Evolutionary conservation across 257 asterid species (phyloP).

Genomic region (Lycium ferocissimum): DNA sequence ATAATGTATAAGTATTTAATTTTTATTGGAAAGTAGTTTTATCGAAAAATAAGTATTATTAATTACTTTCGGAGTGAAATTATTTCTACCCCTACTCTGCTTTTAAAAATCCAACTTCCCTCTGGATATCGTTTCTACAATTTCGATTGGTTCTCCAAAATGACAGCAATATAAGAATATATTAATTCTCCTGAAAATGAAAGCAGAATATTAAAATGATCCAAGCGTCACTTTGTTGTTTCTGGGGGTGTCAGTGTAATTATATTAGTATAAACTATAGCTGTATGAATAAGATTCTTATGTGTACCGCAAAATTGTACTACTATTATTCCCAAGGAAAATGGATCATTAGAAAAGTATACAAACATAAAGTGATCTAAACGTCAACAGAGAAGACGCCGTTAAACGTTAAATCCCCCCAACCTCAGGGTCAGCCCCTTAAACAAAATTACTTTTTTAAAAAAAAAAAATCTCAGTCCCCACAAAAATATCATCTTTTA

Average conservation of each 20-base stretch:
- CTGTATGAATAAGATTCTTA: constrained; percentile 17
- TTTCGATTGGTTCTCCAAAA: background rate
- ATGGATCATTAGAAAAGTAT: background rate
- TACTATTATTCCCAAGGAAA: constrained; percentile 23
- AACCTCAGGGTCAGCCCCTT: background rate
- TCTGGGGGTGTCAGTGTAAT: constrained; percentile 1
- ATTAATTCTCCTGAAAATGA: background rate
- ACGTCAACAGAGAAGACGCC: constrained; percentile 15
- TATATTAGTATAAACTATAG: background rate
- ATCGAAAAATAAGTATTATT: too few species aligned
- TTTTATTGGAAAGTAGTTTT: too few species aligned
- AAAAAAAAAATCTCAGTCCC: background rate
- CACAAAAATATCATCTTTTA: background rate
- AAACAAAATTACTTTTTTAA: background rate
- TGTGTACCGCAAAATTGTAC: background rate
- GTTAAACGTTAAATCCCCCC: background rate
- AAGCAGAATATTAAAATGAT: background rate
- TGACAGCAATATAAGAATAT: background rate
- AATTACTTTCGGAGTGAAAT: too few species aligned
- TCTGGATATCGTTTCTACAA: too few species aligned
- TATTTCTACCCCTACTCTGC: too few species aligned
- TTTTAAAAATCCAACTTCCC: too few species aligned
- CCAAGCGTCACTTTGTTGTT: background rate
- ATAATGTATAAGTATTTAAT: too few species aligned
- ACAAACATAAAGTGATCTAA: background rate